Evolutionary conservation across 2,329 filamentous ascomycete genomes (phyloP).

Genomic region (Clarireedia monteithiana): DNA sequence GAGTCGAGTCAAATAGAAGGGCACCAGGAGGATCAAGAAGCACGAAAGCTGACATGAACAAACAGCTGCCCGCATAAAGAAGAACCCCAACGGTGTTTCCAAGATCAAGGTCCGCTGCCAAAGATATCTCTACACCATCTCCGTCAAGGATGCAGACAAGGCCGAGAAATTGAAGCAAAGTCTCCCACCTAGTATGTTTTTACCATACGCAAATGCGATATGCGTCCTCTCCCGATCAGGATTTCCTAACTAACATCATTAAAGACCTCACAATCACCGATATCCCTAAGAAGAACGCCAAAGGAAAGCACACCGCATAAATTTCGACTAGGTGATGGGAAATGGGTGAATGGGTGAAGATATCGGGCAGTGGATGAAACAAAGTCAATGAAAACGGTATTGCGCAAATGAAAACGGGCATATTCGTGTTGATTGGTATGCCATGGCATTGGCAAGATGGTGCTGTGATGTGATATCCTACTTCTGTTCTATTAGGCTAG

Average conservation of each 20-base stretch:
- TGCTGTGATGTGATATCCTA: conserved; percentile 1
- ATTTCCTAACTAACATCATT: background rate
- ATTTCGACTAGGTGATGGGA: background rate
- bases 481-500: background rate
- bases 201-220: background rate
- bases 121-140: conserved; percentile 92
- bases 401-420: conserved; percentile 5
- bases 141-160: conserved; percentile 98
- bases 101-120: conserved; percentile 99
- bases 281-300: conserved; percentile 53
- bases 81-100: conserved; percentile 83
- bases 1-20: background rate
- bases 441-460: background rate
- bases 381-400: conserved; percentile 2
- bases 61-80: conserved; percentile 86
- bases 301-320: conserved; percentile 30
- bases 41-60: conserved; percentile 14
- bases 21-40: background rate
- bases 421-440: background rate
- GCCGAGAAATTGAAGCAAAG: conserved; percentile 99
- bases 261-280: conserved; percentile 51
- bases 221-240: too few relatives aligned
- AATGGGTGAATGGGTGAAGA: background rate
- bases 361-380: conserved; percentile 8
- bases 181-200: conserved; percentile 82